Percentiles rank a stretch among this genome's conserved stretches.
Conservation (phyloP, 306 rosid genomes). For the Datisca glomerata region DNA sequence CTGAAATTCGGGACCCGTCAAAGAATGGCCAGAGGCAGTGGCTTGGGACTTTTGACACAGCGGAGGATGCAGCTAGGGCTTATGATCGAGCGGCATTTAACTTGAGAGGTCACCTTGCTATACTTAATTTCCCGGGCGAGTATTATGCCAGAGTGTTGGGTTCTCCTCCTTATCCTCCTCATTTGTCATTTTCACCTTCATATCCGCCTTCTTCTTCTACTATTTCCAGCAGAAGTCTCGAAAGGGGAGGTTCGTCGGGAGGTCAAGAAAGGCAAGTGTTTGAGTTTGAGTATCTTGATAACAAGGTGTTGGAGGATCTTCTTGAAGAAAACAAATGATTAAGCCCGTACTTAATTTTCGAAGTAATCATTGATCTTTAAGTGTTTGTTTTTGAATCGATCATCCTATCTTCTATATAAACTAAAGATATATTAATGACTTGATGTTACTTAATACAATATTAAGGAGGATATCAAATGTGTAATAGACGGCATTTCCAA, state of each 20-base stretch:
- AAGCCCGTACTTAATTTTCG: no score
- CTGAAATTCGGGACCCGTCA: constrained; percentile 13
- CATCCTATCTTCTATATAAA: no score
- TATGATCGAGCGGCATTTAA: constrained; percentile 6
- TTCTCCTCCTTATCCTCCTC: constrained; percentile 14
- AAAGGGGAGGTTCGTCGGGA: neutral
- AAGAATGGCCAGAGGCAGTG: constrained; percentile 8
- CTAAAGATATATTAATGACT: no score
- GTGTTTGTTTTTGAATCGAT: no score
- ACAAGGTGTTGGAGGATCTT: constrained; percentile 8
- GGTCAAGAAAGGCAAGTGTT: neutral
- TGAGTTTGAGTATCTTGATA: constrained; percentile 6
- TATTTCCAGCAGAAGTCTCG: neutral
- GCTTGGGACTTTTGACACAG: constrained; percentile 12
- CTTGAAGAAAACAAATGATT: neutral
- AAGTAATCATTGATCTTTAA: no score
- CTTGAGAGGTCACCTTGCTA: constrained; percentile 12
- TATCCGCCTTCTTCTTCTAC: neutral
- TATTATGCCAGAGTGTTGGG: constrained; percentile 15
- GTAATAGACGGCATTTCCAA: no score
- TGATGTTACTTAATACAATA: no score
- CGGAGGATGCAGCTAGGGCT: constrained; percentile 15
- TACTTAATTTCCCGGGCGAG: constrained; percentile 7
- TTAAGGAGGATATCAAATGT: no score
- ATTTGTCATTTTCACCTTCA: neutral